Conservation (phyloP, 2,329 filamentous ascomycete species). For the Diaporthe eres region DNA sequence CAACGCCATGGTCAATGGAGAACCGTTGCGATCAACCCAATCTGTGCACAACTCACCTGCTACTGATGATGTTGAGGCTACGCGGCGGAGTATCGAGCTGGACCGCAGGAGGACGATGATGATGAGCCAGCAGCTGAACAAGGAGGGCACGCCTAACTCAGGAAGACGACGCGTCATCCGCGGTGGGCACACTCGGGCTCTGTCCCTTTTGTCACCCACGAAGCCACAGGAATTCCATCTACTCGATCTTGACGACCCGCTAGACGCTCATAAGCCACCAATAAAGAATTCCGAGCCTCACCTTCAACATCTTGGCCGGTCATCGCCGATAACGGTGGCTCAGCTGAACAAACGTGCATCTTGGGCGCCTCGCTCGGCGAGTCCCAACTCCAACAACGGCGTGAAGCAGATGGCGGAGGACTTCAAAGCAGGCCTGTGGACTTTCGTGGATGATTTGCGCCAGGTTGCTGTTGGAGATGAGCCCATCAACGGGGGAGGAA, state of each 20-base stretch:
- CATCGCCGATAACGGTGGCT: constrained; percentile 52
- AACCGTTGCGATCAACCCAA: constrained; percentile 66
- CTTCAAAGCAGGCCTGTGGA: constrained; percentile 90
- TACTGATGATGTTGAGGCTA: constrained; percentile 52
- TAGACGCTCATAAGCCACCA: constrained; percentile 59
- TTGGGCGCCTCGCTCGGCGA: constrained; percentile 68
- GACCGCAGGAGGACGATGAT: constrained; percentile 81
- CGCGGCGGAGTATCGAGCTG: constrained; percentile 70
- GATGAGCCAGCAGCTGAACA: constrained; percentile 60
- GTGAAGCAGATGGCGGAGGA: constrained; percentile 89
- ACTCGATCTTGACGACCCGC: constrained; percentile 58
- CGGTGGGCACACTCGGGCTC: constrained; percentile 72
- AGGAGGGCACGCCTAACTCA: constrained; percentile 53
- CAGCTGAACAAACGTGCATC: constrained; percentile 69
- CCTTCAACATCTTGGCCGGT: constrained; percentile 49
- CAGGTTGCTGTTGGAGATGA: constrained; percentile 98
- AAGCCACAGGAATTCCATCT: constrained; percentile 62
- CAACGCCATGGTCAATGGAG: constrained; percentile 75
- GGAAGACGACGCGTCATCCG: constrained; percentile 76
- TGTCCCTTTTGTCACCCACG: constrained; percentile 86
- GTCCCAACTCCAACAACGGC: constrained; percentile 54
- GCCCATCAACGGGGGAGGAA: constrained; percentile 71
- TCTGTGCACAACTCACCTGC: constrained; percentile 42
- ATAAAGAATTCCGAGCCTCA: constrained; percentile 50
- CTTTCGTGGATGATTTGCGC: constrained; percentile 93